Percentiles rank a stretch among this genome's conserved stretches.
These are phyloP conservation scores for Dissophora ornata DNA, from an alignment of 192 early-diverging fungal genomes.

Conservation along the genomic window DNA sequence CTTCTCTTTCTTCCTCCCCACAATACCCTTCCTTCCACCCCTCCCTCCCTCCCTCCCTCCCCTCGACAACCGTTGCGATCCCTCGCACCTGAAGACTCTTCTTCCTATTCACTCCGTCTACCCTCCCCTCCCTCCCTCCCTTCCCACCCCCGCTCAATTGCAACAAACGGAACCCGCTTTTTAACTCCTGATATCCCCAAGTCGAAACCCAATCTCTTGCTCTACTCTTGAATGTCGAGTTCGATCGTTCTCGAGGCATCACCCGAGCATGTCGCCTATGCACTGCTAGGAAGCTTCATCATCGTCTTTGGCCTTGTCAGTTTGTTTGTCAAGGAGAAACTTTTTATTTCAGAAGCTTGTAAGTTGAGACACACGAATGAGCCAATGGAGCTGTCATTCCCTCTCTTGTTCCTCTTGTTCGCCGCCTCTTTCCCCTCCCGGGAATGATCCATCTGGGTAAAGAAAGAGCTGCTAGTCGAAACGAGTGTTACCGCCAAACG, in stretches of 20 bases:
- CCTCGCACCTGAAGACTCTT: not conserved
- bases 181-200: not conserved
- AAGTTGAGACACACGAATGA: slow-evolving; percentile 35
- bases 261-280: slow-evolving; percentile 54
- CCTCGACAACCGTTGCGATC: not conserved
- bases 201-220: no score
- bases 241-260: slow-evolving; percentile 29
- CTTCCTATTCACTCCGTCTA: not conserved
- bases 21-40: not conserved
- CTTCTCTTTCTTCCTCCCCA: not conserved
- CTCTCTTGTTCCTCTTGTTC: not conserved
- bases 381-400: not conserved
- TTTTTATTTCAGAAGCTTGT: slow-evolving; percentile 81
- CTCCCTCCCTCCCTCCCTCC: not conserved
- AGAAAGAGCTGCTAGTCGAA: no score
- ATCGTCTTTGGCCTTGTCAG: slow-evolving; percentile 74
- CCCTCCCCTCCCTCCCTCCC: slow-evolving; percentile 1
- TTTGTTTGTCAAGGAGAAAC: slow-evolving; percentile 73
- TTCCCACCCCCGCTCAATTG: no score
- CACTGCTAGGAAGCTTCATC: slow-evolving; percentile 76
- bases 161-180: no score
- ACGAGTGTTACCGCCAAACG: no score
- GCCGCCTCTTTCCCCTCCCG: not conserved
- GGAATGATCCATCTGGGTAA: not conserved
- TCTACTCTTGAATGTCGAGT: slow-evolving; percentile 19